phyloP scores from a whole-genome alignment of 768 basidiomycete genomes.

The Mycena kentingensis region DNA sequence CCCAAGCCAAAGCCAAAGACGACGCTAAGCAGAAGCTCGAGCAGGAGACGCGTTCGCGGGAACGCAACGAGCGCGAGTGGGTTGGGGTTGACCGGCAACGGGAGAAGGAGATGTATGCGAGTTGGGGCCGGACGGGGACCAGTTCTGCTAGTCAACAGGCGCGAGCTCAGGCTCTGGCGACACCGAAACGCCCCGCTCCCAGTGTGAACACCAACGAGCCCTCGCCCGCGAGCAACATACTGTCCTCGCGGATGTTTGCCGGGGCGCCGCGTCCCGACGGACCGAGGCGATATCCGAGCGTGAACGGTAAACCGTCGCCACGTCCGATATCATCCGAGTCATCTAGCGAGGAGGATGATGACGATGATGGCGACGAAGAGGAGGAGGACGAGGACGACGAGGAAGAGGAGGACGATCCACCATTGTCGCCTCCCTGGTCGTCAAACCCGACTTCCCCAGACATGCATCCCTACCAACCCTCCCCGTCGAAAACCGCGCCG shows the following conservation, averaged over 20 bases:
- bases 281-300: neutral
- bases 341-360: neutral
- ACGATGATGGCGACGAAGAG: neutral
- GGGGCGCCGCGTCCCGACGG: neutral
- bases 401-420: neutral
- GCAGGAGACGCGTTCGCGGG: neutral
- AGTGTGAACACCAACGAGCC: too few relatives aligned
- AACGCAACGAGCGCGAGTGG: neutral
- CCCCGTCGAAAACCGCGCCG: neutral
- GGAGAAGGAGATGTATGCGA: neutral
- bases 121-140: neutral
- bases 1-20: neutral
- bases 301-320: too few relatives aligned
- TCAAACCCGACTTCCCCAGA: neutral
- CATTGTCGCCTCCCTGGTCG: neutral
- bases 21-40: neutral
- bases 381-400: neutral
- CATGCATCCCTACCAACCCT: neutral
- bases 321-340: neutral
- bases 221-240: too few relatives aligned
- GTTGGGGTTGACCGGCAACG: neutral
- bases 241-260: neutral
- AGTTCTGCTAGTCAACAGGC: slow-evolving; percentile 3
- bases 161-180: too few relatives aligned
- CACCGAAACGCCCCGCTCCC: too few relatives aligned